Base-by-base conservation (phyloP, 306 rosid genomes). In the Canavalia gladiata region DNA sequence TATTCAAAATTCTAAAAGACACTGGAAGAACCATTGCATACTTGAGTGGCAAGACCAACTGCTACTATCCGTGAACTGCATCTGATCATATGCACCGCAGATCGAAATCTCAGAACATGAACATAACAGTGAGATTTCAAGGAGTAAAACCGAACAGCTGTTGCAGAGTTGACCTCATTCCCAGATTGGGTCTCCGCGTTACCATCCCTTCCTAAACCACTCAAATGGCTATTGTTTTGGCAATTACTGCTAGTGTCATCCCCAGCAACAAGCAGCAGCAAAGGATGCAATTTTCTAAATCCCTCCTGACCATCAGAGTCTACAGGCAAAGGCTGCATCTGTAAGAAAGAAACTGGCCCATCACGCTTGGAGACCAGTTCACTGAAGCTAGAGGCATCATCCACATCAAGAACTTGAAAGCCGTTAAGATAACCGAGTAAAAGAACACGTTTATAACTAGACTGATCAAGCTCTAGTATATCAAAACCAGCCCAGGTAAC, bases 401-500 rank as follows among this genome's bases (percentile, higher is more conserved):
- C 94, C 76, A 92, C 97, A 43, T 89, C 94, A 77, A 94, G 89
- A 52, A 94, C 93, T 87, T 94, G 98, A 90, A 94, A 94, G 7
- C 98, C 98, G 13, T 92, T 94, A 50, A 80, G 76, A 86, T 94
- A 94, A 88, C 98, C 98, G 55, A 94, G 93, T 81, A 94, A 87
- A 62, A 94, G 89, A 74, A 94, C 87, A 1, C 63, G 91, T 62
- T 83, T 92, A 65, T 76, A 59, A 79, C 52, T 52, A 47, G 88
- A 87, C 25, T 78, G 91, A 82, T 86, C 81, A 82, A 90, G 82
- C 89, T 90, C 97, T 80, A 94, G 87, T 82, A 68, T 84, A 80
- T 92, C 98, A 82, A 94, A 94, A 63, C 94, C 94, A 79, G 98
- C 98, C 97, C 98, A 94, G 35, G 91, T 89, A 56, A 94, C 94